Conservation (phyloP, 306 rosid genomes). For the Cucumis sativus region DNA sequence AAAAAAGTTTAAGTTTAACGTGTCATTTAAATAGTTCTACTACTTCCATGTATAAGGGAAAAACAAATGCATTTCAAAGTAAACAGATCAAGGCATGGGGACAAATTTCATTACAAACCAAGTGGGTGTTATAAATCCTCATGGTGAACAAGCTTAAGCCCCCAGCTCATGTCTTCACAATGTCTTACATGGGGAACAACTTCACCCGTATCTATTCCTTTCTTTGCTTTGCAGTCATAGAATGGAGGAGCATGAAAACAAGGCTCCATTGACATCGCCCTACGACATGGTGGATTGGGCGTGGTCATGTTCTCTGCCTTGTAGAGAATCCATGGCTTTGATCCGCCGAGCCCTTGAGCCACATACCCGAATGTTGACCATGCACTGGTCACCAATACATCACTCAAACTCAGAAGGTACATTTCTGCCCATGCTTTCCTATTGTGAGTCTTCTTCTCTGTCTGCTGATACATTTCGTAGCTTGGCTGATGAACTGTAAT, state of each 20-base stretch:
- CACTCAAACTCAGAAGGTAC: constrained; percentile 52
- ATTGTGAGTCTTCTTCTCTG: constrained; percentile 44
- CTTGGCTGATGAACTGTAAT: constrained; percentile 58
- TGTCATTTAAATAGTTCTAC: neutral
- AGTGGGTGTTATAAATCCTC: neutral
- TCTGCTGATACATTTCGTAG: constrained; percentile 59
- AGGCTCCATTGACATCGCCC: constrained; percentile 64
- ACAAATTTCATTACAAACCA: neutral
- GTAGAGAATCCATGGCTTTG: constrained; percentile 62
- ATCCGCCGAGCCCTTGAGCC: constrained; percentile 76
- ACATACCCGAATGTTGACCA: constrained; percentile 85
- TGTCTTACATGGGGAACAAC: constrained; percentile 10
- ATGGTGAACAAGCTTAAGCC: constrained; percentile 9
- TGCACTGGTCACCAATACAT: constrained; percentile 46
- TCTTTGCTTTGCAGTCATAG: constrained; percentile 68
- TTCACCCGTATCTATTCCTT: constrained; percentile 53
- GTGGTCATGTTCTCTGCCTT: constrained; percentile 45
- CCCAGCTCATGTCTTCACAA: constrained; percentile 16
- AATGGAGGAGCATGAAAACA: constrained; percentile 84
- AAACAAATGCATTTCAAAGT: neutral
- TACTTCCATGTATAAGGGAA: neutral
- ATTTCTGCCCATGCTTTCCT: constrained; percentile 72
- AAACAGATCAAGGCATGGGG: neutral
- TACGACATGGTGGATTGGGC: constrained; percentile 49
- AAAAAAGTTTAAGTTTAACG: too few relatives aligned